Base-by-base conservation (phyloP, 192 early-diverging fungal genomes). In the Linderina pennispora region DNA sequence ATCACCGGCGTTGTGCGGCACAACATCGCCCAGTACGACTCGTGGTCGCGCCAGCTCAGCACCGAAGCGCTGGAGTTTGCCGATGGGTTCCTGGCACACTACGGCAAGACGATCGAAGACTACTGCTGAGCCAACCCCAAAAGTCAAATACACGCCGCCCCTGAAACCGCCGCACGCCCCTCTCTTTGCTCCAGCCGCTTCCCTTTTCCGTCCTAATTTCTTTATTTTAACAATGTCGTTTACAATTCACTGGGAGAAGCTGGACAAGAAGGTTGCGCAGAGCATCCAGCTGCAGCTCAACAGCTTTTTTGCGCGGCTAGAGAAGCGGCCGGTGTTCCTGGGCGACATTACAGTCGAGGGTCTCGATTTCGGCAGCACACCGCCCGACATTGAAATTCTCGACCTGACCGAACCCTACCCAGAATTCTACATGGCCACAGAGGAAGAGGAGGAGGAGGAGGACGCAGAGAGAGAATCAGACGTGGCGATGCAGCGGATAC, bases 391-490 rank as follows among this genome's bases (percentile, higher is more conserved):
- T 16, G 85, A 85, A 48, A 84, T 89, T 10, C 67, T 77, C 1
- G 78, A 87, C 23, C 64, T 89, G 23, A 84, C 82, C 2, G 85
- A 87, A 47, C 85, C 85, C 0, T 82, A 83, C 38, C 76, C 81
- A 23, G 87, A 87, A 62, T 86, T 87, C 62, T 89, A 89, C 50
- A 36, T 79, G 16, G 68, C 76, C 4, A 80, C 77, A 33, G 75
- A 79, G n/a, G 66, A 70, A 5, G 54, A 68, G 4, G 45, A 21
- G n/a, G n/a, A n/a, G n/a, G n/a, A 10, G 20, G 36, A 9, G 36
- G 34, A 5, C 15, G 26, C 40, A 15, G 14, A 11, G 8, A 42
- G 23, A 42, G 26, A 42, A 9, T 15, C 19, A 11, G 26, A 42
- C 40, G 42, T 43, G 14, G 24, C 42, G 4, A 31, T 16, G 23